Evolutionary conservation across 805 yeast species (phyloP), one percentile per base, ranked within the genome.

Genomic region (Metschnikowia chrysomelidarum): DNA sequence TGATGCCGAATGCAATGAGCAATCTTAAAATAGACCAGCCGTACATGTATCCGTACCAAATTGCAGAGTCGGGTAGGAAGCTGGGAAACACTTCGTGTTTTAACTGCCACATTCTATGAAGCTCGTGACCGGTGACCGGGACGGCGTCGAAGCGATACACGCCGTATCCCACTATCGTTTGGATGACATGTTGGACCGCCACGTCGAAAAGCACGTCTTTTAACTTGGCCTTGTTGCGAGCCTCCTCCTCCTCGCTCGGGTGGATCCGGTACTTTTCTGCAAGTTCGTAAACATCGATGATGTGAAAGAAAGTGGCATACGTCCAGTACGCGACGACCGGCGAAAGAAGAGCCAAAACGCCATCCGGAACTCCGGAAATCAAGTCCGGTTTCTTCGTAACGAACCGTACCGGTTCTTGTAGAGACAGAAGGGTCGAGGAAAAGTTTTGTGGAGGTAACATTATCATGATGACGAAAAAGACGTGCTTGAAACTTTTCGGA

Each of bases 311-410:
- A 18, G 75, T 53, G 3, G 95, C 83, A 50, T 80, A 78, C 1
- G 63, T 39, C 98, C 98, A 93, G 59, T 93, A 93, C 2, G 82
- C 88, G 2, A 79, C 67, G 4, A 93, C 74, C 1, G 98, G 98
- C 2, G 80, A 69, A 3, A 77, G 62, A 27, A 89, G 60, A 1
- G 96, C 85, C 32, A 87, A 54, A 12, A 78, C 56, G 27, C 82
- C 83, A 60, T 89, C 97, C 8, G 85, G 75, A 30, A 85, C 58
- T 23, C 82, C 83, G 3, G 71, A 54, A 1, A 86, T 59, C 23
- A 85, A 66, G 32, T 63, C 55, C 2, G 67, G 61, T 45, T 68
- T 67, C 25, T 54, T 56, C 10, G 50, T 42, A 7, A 44, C 34
- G 16, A 37, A 30, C 19, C 35, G 18, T 9, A 36, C 30, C 9